Conservation (phyloP, 495 filamentous ascomycete species). For the Hapsidospora chrysogenum region DNA sequence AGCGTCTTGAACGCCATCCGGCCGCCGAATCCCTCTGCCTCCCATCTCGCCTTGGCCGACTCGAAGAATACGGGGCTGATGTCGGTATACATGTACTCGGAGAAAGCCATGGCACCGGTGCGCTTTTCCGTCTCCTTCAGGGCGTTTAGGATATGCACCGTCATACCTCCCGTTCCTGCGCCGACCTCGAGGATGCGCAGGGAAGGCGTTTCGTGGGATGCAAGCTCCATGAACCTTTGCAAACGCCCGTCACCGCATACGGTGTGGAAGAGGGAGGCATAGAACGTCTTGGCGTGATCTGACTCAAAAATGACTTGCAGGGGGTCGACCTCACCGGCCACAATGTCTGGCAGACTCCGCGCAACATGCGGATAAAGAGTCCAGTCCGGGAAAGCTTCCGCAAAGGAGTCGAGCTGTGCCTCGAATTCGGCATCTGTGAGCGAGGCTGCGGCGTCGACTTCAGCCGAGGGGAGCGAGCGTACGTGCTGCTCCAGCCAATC, state of each 20-base stretch:
- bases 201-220: conserved; percentile 21
- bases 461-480: not conserved
- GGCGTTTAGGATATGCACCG: conserved; percentile 7
- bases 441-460: not conserved
- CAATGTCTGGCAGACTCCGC: conserved; percentile 17
- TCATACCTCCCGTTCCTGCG: conserved; percentile 28
- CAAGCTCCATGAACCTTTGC: conserved; percentile 7
- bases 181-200: conserved; percentile 26
- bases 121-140: conserved; percentile 9
- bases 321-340: conserved; percentile 21
- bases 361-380: conserved; percentile 10
- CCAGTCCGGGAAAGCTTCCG: conserved; percentile 10
- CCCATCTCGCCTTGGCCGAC: conserved; percentile 11
- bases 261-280: conserved; percentile 9
- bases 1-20: conserved; percentile 16
- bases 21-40: conserved; percentile 1
- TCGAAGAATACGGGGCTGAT: conserved; percentile 35
- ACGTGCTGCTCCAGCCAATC: conserved; percentile 12
- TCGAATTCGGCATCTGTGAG: conserved; percentile 8
- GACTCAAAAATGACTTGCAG: conserved; percentile 17
- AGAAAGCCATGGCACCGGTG: conserved; percentile 10
- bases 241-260: conserved; percentile 9
- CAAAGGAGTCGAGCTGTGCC: conserved; percentile 6
- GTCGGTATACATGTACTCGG: conserved; percentile 34
- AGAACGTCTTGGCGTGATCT: conserved; percentile 10